Percentiles rank a stretch among this genome's conserved stretches.
Evolutionary conservation across 106 monocot species (phyloP).

Genomic region (Dioscorea dumetorum): DNA sequence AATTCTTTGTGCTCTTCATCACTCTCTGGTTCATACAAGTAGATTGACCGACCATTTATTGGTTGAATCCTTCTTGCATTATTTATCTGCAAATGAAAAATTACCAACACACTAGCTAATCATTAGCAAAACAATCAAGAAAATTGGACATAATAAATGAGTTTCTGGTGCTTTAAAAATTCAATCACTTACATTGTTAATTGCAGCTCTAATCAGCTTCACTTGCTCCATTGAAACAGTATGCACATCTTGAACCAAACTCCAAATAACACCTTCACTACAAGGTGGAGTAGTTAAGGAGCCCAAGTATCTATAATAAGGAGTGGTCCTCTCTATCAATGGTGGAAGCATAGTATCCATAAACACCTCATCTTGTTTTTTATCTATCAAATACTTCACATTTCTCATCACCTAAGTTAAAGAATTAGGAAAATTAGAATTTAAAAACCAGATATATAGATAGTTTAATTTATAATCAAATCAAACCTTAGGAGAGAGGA

Average conservation of each 20-base stretch:
- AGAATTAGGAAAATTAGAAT: not conserved
- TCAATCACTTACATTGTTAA: not conserved
- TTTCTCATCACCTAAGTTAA: not conserved
- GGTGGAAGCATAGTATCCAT: not conserved
- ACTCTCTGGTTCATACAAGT: not conserved
- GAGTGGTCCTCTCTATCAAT: not conserved
- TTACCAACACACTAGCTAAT: not conserved
- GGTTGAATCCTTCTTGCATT: conserved; percentile 9
- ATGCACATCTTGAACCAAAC: not conserved
- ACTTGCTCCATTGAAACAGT: not conserved
- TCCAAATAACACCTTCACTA: conserved; percentile 10
- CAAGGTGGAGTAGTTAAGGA: conserved; percentile 17
- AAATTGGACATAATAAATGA: not conserved
- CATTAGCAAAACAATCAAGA: too few relatives aligned
- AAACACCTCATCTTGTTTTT: not conserved
- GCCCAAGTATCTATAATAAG: conserved; percentile 9
- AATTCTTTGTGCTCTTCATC: not conserved
- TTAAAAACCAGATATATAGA: not conserved
- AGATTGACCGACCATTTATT: not conserved
- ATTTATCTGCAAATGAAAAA: not conserved
- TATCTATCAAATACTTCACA: not conserved
- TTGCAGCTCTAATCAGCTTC: not conserved
- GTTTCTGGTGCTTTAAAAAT: not conserved
- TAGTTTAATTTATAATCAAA: not conserved
- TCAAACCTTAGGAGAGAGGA: not conserved